A percentile compares a stretch with the other conserved stretches of the same genome.
phyloP scores from a whole-genome alignment of 192 early-diverging fungal species.

The Backusella macrospora region DNA sequence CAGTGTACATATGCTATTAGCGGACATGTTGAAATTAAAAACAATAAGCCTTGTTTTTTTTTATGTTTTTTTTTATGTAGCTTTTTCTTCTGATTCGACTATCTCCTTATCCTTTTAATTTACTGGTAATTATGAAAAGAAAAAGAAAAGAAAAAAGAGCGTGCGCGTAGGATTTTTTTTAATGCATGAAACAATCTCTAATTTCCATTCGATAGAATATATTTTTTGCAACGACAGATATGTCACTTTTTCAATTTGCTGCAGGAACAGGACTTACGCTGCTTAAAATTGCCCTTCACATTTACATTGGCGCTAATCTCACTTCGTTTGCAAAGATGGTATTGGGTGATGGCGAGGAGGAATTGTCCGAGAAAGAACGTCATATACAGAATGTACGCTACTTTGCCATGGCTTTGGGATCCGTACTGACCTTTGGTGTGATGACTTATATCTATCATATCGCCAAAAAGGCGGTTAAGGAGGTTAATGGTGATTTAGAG shows the following conservation, averaged over 20 bases:
- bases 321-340: conserved; percentile 49
- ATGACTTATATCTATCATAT: conserved; percentile 53
- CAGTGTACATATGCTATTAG: background rate
- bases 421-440: conserved; percentile 47
- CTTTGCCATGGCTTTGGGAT: conserved; percentile 27
- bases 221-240: conserved; percentile 56
- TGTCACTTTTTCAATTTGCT: conserved; percentile 47
- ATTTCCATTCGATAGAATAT: conserved; percentile 40
- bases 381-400: conserved; percentile 32
- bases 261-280: conserved; percentile 60
- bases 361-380: conserved; percentile 15
- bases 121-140: conserved; percentile 42
- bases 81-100: conserved; percentile 66
- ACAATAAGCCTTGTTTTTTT: background rate
- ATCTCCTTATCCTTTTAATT: conserved; percentile 73
- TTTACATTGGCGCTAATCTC: conserved; percentile 63
- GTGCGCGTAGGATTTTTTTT: no score
- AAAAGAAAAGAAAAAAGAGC: background rate
- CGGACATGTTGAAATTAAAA: background rate
- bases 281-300: conserved; percentile 58
- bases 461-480: conserved; percentile 48
- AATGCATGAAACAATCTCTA: background rate
- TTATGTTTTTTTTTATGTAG: conserved; percentile 37
- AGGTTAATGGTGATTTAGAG: conserved; percentile 29
- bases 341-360: conserved; percentile 33